Conservation (phyloP, 2,329 filamentous ascomycete species). For the Colletotrichum sp. region DNA sequence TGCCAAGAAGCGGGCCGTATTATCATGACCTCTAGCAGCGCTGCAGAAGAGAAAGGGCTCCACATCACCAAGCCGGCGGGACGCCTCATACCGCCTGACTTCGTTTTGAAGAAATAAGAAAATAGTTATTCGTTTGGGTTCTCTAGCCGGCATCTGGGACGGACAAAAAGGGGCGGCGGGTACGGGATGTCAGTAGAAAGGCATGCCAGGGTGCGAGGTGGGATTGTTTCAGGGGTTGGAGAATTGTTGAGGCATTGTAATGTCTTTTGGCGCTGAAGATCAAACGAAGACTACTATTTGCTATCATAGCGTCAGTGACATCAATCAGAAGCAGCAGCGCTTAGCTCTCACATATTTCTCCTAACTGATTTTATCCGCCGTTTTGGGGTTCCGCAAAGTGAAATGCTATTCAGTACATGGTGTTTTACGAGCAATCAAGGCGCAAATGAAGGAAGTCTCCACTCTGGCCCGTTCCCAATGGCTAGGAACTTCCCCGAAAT, state of each 20-base stretch:
- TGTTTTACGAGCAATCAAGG: neutral
- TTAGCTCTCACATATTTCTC: neutral
- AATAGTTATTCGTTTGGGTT: neutral
- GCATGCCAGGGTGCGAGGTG: no score
- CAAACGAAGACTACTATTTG: no score
- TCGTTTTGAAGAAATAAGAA: neutral
- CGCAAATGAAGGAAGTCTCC: neutral
- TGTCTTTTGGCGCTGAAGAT: no score
- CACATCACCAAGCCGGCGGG: neutral
- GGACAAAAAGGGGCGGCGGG: no score
- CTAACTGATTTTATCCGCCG: neutral
- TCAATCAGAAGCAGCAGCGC: neutral
- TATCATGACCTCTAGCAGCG: neutral
- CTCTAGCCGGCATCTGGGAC: no score
- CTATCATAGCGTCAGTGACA: neutral
- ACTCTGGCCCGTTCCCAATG: neutral
- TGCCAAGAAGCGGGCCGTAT: slow-evolving; percentile 5
- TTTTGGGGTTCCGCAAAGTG: neutral
- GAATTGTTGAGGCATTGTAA: no score
- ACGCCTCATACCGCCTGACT: neutral
- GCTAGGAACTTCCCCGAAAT: neutral
- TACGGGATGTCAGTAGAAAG: no score
- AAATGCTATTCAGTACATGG: neutral
- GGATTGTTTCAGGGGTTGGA: no score
- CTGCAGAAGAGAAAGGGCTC: neutral